These are phyloP conservation scores for Ogataea pini DNA, from an alignment of 805 yeast species.

Conservation along the genomic window DNA sequence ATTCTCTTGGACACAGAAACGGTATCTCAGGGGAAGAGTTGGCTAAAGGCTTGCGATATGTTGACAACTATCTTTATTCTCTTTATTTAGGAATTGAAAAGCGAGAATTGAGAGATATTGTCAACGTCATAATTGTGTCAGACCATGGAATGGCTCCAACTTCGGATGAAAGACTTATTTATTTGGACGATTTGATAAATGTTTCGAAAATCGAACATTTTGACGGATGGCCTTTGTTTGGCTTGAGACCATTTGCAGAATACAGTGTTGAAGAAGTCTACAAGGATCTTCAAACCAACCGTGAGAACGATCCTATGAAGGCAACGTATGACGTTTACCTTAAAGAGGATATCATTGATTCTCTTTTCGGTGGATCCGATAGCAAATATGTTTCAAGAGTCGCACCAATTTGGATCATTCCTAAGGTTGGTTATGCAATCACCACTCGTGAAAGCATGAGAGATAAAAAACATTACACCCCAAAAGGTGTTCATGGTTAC, in stretches of 20 bases:
- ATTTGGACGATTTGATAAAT: slow-evolving; percentile 71
- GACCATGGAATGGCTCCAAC: slow-evolving; percentile 97
- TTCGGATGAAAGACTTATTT: slow-evolving; percentile 63
- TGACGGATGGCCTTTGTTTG: slow-evolving; percentile 88
- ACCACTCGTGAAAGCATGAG: slow-evolving; percentile 61
- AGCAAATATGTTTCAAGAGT: slow-evolving; percentile 54
- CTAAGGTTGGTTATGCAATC: slow-evolving; percentile 77
- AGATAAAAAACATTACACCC: slow-evolving; percentile 51
- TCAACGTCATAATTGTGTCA: slow-evolving; percentile 76
- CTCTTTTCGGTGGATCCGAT: slow-evolving; percentile 56
- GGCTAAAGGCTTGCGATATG: slow-evolving; percentile 53
- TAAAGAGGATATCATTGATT: slow-evolving; percentile 53
- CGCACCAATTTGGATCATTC: slow-evolving; percentile 86
- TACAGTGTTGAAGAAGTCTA: slow-evolving; percentile 46
- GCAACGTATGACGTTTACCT: slow-evolving; percentile 48
- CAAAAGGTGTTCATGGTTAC: slow-evolving; percentile 85
- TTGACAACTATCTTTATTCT: slow-evolving; percentile 62
- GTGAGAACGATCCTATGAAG: slow-evolving; percentile 30
- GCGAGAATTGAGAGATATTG: slow-evolving; percentile 63
- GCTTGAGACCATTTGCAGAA: slow-evolving; percentile 58
- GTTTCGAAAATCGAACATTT: slow-evolving; percentile 53
- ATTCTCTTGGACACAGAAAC: slow-evolving; percentile 69
- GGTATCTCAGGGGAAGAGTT: slow-evolving; percentile 69
- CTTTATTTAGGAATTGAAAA: slow-evolving; percentile 47
- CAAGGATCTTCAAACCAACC: slow-evolving; percentile 40